phyloP scores from a whole-genome alignment of 1,284 basidiomycete species.

The Ceratobasidium sp. region DNA sequence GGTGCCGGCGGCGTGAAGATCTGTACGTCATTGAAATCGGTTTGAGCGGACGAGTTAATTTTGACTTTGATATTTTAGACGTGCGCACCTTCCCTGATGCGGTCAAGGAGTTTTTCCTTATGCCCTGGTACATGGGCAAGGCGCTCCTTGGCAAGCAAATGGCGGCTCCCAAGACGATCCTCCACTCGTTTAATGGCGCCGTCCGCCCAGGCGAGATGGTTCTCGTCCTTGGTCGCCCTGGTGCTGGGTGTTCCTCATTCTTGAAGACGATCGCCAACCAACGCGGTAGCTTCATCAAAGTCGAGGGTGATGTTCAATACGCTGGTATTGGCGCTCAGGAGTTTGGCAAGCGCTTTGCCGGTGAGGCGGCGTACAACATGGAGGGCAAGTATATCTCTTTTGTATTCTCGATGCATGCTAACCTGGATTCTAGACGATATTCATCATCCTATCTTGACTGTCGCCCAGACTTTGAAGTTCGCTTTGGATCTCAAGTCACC shows the following conservation, averaged over 20 bases:
- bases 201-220: constrained; percentile 61
- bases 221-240: constrained; percentile 62
- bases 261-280: constrained; percentile 64
- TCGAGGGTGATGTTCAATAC: constrained; percentile 60
- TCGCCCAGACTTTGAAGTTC: constrained; percentile 61
- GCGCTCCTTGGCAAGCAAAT: constrained; percentile 12
- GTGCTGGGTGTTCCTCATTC: constrained; percentile 62
- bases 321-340: constrained; percentile 59
- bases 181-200: constrained; percentile 48
- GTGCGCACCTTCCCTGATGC: constrained; percentile 64
- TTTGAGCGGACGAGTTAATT: constrained; percentile 47
- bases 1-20: constrained; percentile 54
- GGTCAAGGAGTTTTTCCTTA: constrained; percentile 62
- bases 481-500: constrained; percentile 61
- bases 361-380: constrained; percentile 59
- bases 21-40: constrained; percentile 54
- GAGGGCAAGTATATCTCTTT: constrained; percentile 48
- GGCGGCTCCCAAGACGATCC: constrained; percentile 43
- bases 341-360: constrained; percentile 60
- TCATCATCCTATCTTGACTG: constrained; percentile 67
- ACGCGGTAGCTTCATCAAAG: constrained; percentile 55
- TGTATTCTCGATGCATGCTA: constrained; percentile 41
- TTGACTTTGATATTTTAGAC: constrained; percentile 50
- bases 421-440: constrained; percentile 54
- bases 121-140: constrained; percentile 54